These are phyloP conservation scores for Vitis rupestris DNA, from an alignment of 164 flowering plant genomes.

Conservation along the genomic window DNA sequence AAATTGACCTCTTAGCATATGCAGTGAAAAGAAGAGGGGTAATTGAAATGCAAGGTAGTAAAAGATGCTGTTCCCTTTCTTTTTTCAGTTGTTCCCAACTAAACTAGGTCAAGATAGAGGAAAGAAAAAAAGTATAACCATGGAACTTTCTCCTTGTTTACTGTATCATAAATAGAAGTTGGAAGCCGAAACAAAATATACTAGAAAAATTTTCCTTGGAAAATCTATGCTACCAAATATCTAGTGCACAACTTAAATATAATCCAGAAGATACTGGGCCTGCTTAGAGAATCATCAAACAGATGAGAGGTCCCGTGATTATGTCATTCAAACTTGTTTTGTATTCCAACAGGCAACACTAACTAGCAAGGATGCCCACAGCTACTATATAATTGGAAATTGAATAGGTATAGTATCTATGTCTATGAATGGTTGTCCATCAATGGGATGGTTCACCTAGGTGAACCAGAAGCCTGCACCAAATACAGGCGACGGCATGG, in stretches of 20 bases:
- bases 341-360: too few relatives aligned
- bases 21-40: neutral
- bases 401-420: neutral
- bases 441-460: slow-evolving; percentile 32
- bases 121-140: neutral
- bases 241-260: too few relatives aligned
- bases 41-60: neutral
- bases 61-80: neutral
- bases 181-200: neutral
- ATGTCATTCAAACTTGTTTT: too few relatives aligned
- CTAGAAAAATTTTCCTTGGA: too few relatives aligned
- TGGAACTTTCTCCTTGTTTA: neutral
- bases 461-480: slow-evolving; percentile 78
- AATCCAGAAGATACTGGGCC: too few relatives aligned
- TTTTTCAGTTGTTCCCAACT: neutral
- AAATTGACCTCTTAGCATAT: neutral
- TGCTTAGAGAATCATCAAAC: too few relatives aligned
- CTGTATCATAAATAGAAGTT: neutral
- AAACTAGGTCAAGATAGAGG: neutral
- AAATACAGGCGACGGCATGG: slow-evolving; percentile 82
- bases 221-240: too few relatives aligned
- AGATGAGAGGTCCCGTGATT: too few relatives aligned
- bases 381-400: too few relatives aligned
- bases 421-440: slow-evolving; percentile 9
- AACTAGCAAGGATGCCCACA: too few relatives aligned